phyloP scores from a whole-genome alignment of 139 green algal species.

The Coelastrella sp. region DNA sequence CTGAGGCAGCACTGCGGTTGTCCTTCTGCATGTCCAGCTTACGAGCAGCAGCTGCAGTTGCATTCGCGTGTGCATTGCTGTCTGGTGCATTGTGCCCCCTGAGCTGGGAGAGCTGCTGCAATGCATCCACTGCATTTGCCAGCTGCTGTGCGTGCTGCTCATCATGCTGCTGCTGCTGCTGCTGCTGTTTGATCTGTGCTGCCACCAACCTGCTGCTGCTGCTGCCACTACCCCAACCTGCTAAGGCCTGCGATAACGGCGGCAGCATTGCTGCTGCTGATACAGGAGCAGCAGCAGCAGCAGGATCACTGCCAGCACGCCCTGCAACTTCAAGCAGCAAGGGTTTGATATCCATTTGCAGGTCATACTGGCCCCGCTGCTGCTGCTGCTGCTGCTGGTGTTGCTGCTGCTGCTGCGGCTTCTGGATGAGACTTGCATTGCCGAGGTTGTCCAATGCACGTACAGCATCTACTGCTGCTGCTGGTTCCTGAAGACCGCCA shows the following conservation, averaged over 20 bases:
- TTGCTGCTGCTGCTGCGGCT: too few relatives aligned
- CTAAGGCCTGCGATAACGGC: neutral
- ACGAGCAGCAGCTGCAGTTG: neutral
- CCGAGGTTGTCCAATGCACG: neutral
- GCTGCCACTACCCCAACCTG: neutral
- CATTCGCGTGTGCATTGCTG: neutral
- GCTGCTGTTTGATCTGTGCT: conserved; percentile 3
- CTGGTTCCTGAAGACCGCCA: neutral
- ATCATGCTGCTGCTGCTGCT: conserved; percentile 35
- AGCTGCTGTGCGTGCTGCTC: neutral
- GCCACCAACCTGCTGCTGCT: conserved; percentile 12
- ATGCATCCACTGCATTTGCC: neutral
- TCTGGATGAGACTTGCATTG: too few relatives aligned
- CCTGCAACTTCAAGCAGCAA: too few relatives aligned
- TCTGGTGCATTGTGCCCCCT: neutral
- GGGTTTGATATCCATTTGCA: neutral
- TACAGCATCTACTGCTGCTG: neutral
- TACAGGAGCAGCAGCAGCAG: neutral
- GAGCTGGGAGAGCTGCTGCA: conserved; percentile 1
- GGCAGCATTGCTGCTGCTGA: conserved; percentile 2
- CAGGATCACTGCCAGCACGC: too few relatives aligned
- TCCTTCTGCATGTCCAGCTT: neutral
- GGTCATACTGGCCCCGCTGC: neutral
- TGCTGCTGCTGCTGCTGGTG: too few relatives aligned
- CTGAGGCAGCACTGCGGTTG: neutral